Conservation (phyloP, 2,329 filamentous ascomycete species). For the Scedosporium dehoogii region DNA sequence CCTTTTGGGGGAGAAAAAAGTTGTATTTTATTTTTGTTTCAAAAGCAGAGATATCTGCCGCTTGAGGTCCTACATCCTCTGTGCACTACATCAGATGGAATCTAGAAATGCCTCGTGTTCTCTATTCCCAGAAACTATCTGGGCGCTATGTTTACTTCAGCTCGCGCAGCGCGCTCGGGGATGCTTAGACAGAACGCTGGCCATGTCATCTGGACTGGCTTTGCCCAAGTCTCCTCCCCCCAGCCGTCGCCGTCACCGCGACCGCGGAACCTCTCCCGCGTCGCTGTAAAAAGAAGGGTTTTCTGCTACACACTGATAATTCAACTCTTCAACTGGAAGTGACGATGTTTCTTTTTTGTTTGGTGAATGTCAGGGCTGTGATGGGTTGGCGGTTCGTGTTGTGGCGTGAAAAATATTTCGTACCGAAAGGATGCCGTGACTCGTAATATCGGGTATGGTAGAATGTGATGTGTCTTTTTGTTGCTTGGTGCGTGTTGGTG, state of each 20-base stretch:
- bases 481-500: not conserved
- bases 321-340: too few relatives aligned
- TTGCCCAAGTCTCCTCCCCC: too few relatives aligned
- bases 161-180: too few relatives aligned
- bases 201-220: too few relatives aligned
- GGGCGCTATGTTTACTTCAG: not conserved
- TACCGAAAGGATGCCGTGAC: not conserved
- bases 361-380: not conserved
- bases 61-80: not conserved
- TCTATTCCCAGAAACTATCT: not conserved
- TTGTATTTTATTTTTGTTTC: not conserved
- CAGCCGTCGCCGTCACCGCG: too few relatives aligned
- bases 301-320: too few relatives aligned
- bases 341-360: not conserved
- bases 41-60: not conserved
- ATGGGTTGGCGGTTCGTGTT: not conserved
- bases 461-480: not conserved
- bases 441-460: not conserved
- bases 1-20: not conserved
- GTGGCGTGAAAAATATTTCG: not conserved
- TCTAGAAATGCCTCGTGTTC: not conserved
- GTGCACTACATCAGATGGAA: slow-evolving; percentile 2
- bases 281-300: too few relatives aligned
- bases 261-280: not conserved
- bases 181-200: too few relatives aligned